Evolutionary conservation across 2,329 filamentous ascomycete species (phyloP), one percentile per base, ranked within the genome.

Genomic region (Colletotrichum neosansevieriae): DNA sequence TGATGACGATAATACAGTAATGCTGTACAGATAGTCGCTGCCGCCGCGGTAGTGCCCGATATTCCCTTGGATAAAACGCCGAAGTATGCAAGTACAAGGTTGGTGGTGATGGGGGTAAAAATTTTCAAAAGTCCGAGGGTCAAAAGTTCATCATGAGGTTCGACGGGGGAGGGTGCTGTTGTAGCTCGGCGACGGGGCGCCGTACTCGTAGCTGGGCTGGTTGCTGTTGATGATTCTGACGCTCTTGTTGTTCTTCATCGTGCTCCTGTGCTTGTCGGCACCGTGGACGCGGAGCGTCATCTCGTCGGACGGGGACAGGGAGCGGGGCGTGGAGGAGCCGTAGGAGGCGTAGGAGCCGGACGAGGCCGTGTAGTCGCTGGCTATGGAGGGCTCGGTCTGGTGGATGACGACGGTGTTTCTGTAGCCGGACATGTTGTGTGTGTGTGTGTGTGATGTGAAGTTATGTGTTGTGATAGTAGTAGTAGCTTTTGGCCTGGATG

Each of bases 211-310:
- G 54, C 61, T 67, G 9, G 73, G 70, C 59, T 74, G 75, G 66
- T 73, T 63, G 72, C 79, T 77, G 72, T 78, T 77, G 72, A 79
- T 72, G 62, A 81, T 71, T n/a, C 72, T 65, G 72, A 72, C 75
- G 47, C 72, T 72, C 76, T 76, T 66, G 57, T 76, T 63, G 69
- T 71, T 73, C 60, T 77, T 76, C 65, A 75, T 74, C n/a, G 73
- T 72, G 24, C 73, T 24, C 36, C 32, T 38, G 47, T 64, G 68
- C 21, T 73, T 72, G 78, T 76, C 66, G 66, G 78, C 74, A 70
- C 72, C 74, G 67, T 79, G 76, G 58, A 78, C 76, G 56, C 78
- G 76, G 65, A 74, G 74, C 38, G 72, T 73, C 34, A 72, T 21
- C 34, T 58, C 38, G 36, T 63, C 67, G 29, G 53, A 15, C 13